Percentiles rank a stretch among this genome's conserved stretches.
phyloP scores from a whole-genome alignment of 352 stramenopile species.

The Phytophthora fragariaefolia region DNA sequence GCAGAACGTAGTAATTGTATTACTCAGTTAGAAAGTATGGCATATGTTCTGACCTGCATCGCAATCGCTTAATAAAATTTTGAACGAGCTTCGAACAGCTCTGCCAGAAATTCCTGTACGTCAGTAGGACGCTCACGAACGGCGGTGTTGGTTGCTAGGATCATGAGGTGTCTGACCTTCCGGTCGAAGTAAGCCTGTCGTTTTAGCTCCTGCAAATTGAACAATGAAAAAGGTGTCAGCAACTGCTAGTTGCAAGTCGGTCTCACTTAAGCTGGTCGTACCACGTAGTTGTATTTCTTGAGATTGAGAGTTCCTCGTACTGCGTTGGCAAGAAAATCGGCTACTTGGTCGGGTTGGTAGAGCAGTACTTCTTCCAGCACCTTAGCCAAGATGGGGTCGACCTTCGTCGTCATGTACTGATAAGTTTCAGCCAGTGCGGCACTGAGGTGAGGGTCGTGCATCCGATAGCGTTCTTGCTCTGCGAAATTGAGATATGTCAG shows the following conservation, averaged over 20 bases:
- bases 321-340: slow-evolving; percentile 72
- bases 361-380: slow-evolving; percentile 75
- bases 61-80: slow-evolving; percentile 59
- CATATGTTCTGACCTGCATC: neutral
- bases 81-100: slow-evolving; percentile 73
- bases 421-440: slow-evolving; percentile 64
- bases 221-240: neutral
- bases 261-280: slow-evolving; percentile 28
- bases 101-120: slow-evolving; percentile 54
- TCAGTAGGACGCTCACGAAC: slow-evolving; percentile 71
- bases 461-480: slow-evolving; percentile 71
- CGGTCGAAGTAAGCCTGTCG: slow-evolving; percentile 78
- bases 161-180: slow-evolving; percentile 77
- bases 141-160: slow-evolving; percentile 64
- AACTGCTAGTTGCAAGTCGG: neutral
- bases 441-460: slow-evolving; percentile 60
- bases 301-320: slow-evolving; percentile 71
- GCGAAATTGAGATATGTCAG: slow-evolving; percentile 6
- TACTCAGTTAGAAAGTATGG: too few species aligned
- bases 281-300: slow-evolving; percentile 79
- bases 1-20: neutral
- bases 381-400: slow-evolving; percentile 67
- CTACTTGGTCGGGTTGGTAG: slow-evolving; percentile 76
- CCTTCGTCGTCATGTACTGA: slow-evolving; percentile 71
- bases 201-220: slow-evolving; percentile 54